Evolutionary conservation across 2,329 filamentous ascomycete genomes (phyloP).

Genomic region (Xylaria sp.): DNA sequence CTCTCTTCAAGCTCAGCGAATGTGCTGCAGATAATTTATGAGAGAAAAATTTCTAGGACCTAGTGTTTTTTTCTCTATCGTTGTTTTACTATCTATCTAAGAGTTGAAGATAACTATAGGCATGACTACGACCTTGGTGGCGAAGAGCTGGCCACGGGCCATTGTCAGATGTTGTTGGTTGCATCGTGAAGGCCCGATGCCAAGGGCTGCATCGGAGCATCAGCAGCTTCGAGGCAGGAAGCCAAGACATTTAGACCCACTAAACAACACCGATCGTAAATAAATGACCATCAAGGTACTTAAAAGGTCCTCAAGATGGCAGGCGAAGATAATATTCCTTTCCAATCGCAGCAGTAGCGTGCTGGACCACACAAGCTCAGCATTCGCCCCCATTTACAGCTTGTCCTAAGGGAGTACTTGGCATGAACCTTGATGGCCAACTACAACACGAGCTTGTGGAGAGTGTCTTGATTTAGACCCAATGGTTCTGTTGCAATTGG

Average conservation of each 20-base stretch:
- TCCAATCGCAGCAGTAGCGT: background rate
- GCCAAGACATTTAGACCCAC: background rate
- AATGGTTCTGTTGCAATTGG: background rate
- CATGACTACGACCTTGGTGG: background rate
- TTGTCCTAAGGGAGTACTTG: background rate
- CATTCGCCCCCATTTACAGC: background rate
- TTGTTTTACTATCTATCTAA: too few species aligned
- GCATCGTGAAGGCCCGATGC: background rate
- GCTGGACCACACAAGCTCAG: background rate
- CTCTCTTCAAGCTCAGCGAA: too few species aligned
- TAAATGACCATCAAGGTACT: background rate
- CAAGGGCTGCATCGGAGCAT: background rate
- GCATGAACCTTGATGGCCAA: background rate
- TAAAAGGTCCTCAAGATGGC: background rate
- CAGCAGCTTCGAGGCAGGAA: background rate
- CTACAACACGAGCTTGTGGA: background rate
- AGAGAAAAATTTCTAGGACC: too few species aligned
- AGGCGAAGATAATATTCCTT: background rate
- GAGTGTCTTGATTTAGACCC: background rate
- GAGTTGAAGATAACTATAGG: too few species aligned
- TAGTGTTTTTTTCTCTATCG: too few species aligned
- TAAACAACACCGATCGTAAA: background rate
- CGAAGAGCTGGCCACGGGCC: background rate
- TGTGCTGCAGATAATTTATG: too few species aligned
- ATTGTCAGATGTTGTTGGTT: background rate